Conservation (phyloP, 2,329 filamentous ascomycete genomes). For the Calonectria naviculata region DNA sequence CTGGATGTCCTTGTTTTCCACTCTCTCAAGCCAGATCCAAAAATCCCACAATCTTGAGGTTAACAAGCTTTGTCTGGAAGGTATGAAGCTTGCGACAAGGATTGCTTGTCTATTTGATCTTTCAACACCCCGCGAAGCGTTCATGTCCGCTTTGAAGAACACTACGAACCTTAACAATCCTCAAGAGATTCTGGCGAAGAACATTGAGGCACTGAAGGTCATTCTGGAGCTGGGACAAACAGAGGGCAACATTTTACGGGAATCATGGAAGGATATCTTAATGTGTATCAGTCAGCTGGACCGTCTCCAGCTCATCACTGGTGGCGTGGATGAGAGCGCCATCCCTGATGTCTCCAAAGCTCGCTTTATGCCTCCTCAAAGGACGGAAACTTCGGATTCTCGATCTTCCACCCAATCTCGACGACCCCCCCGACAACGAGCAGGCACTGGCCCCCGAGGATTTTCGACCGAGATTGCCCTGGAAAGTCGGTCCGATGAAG, state of each 20-base stretch:
- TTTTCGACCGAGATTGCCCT: conserved; percentile 85
- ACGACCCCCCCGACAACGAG: conserved; percentile 59
- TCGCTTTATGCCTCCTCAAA: conserved; percentile 72
- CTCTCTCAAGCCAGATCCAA: conserved; percentile 91
- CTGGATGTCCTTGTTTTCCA: conserved; percentile 99
- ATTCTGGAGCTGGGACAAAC: conserved; percentile 92
- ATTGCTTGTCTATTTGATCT: conserved; percentile 95
- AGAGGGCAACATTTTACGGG: conserved; percentile 88
- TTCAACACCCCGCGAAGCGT: conserved; percentile 92
- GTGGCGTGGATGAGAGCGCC: conserved; percentile 91
- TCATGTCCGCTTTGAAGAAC: conserved; percentile 91
- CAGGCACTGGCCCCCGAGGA: conserved; percentile 70
- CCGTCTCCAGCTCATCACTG: conserved; percentile 92
- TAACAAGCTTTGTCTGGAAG: conserved; percentile 92
- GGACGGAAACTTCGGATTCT: conserved; percentile 65
- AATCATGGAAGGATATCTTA: conserved; percentile 95
- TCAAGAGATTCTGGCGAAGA: conserved; percentile 94
- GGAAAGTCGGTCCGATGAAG: conserved; percentile 92
- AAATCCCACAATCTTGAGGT: conserved; percentile 93
- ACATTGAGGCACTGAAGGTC: conserved; percentile 92
- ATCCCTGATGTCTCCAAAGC: conserved; percentile 93
- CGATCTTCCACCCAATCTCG: conserved; percentile 75
- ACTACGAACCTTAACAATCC: conserved; percentile 97
- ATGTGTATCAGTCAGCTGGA: conserved; percentile 97
- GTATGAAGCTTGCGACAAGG: conserved; percentile 91